phyloP scores from a whole-genome alignment of 2,329 filamentous ascomycete species.

The Aureobasidium subglaciale region DNA sequence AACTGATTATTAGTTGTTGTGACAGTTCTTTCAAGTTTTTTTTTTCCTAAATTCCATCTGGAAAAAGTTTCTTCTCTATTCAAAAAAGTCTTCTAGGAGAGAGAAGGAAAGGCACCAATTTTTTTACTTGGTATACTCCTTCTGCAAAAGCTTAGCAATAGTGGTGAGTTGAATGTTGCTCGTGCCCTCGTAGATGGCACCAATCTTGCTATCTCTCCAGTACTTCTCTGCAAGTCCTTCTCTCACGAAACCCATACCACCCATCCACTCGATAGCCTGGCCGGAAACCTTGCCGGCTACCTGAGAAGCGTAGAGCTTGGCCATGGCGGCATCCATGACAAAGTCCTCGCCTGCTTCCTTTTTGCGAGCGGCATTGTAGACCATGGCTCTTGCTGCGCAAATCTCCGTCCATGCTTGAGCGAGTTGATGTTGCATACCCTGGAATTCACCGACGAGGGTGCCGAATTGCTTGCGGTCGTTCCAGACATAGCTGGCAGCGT shows the following conservation, averaged over 20 bases:
- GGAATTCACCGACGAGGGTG: slow-evolving; percentile 87
- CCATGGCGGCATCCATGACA: slow-evolving; percentile 94
- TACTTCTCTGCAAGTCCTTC: slow-evolving; percentile 98
- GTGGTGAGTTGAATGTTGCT: slow-evolving; percentile 67
- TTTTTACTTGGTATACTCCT: slow-evolving; percentile 56
- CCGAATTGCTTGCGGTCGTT: slow-evolving; percentile 98
- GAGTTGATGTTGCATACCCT: slow-evolving; percentile 98
- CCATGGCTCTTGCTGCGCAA: slow-evolving; percentile 77
- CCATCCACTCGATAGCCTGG: slow-evolving; percentile 96
- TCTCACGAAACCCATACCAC: slow-evolving; percentile 95
- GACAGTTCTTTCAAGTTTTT: too few species aligned
- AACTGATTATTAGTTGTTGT: too few species aligned
- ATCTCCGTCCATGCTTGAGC: slow-evolving; percentile 96
- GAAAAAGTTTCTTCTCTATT: too few species aligned
- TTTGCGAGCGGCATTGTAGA: slow-evolving; percentile 94
- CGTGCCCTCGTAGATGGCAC: slow-evolving; percentile 82
- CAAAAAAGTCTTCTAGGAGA: too few species aligned
- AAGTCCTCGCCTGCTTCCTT: slow-evolving; percentile 98
- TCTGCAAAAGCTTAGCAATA: slow-evolving; percentile 64
- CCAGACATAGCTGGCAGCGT: slow-evolving; percentile 90
- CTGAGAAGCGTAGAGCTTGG: slow-evolving; percentile 90
- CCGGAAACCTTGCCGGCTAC: slow-evolving; percentile 82
- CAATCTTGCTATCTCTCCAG: slow-evolving; percentile 97
- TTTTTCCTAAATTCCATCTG: too few species aligned
- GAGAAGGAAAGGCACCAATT: too few species aligned